Conservation (phyloP, 208 protist species). For the Phytomonas sp. region DNA sequence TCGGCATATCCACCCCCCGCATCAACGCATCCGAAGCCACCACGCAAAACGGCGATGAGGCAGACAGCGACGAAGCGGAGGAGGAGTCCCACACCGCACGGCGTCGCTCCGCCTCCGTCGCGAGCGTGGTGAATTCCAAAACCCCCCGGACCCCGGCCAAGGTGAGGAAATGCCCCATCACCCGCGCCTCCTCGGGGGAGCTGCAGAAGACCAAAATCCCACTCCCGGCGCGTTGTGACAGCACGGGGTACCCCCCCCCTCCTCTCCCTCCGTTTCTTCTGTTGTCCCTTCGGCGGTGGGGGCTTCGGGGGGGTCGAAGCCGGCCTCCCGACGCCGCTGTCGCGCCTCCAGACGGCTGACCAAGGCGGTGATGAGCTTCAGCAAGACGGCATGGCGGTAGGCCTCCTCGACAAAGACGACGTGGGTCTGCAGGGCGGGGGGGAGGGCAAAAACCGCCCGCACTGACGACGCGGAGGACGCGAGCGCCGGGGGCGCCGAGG, state of each 20-base stretch:
- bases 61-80: not conserved
- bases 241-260: conserved; percentile 10
- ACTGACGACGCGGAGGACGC: conserved; percentile 12
- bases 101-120: conserved; percentile 61
- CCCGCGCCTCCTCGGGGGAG: conserved; percentile 81
- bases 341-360: conserved; percentile 16
- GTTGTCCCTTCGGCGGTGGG: conserved; percentile 16
- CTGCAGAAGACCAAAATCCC: conserved; percentile 79
- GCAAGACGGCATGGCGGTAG: conserved; percentile 75
- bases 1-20: conserved; percentile 86
- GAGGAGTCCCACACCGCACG: conserved; percentile 36
- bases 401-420: conserved; percentile 73
- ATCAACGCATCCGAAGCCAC: conserved; percentile 84
- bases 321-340: conserved; percentile 5
- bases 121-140: conserved; percentile 80
- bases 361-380: conserved; percentile 70
- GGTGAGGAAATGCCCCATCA: conserved; percentile 80
- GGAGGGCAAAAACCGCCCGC: conserved; percentile 70
- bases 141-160: conserved; percentile 52
- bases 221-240: conserved; percentile 57
- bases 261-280: conserved; percentile 8
- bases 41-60: conserved; percentile 30
- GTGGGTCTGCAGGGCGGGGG: conserved; percentile 76
- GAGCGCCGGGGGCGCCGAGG: not conserved
- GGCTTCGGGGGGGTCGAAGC: conserved; percentile 9